A percentile compares a stretch with the other conserved stretches of the same genome.
Evolutionary conservation across 2,329 filamentous ascomycete genomes (phyloP).

Genomic region (Kalmusia sp.): DNA sequence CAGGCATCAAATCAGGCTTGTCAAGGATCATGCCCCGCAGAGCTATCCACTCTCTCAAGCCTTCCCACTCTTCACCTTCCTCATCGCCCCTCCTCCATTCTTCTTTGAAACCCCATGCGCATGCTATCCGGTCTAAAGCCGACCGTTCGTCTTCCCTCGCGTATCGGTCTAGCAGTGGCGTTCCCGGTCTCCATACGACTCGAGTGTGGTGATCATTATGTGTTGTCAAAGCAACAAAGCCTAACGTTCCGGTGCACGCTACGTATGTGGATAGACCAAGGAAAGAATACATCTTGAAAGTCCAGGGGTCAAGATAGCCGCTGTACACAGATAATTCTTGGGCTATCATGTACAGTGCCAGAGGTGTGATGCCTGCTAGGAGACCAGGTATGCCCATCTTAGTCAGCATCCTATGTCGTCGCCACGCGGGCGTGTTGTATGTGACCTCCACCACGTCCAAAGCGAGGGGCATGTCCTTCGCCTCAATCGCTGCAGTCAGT

Average conservation of each 20-base stretch:
- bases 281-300: constrained; percentile 80
- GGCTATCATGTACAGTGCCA: constrained; percentile 74
- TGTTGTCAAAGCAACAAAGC: constrained; percentile 83
- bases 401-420: constrained; percentile 70
- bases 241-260: constrained; percentile 79
- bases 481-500: constrained; percentile 78
- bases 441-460: constrained; percentile 76
- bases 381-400: constrained; percentile 67
- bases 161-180: constrained; percentile 82
- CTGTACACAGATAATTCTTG: constrained; percentile 71
- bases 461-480: constrained; percentile 78
- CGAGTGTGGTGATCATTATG: constrained; percentile 94
- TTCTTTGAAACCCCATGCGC: constrained; percentile 92
- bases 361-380: constrained; percentile 64
- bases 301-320: constrained; percentile 75
- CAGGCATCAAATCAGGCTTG: constrained; percentile 87
- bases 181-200: constrained; percentile 87
- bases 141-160: constrained; percentile 87
- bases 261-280: constrained; percentile 84
- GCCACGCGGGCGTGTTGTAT: constrained; percentile 71
- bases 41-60: constrained; percentile 80
- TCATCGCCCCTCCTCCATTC: constrained; percentile 83
- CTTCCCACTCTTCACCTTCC: constrained; percentile 88
- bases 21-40: constrained; percentile 90
- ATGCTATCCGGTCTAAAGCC: constrained; percentile 83